phyloP scores from a whole-genome alignment of 2,329 filamentous ascomycete genomes.

The Chrysosphaeria jannelii region DNA sequence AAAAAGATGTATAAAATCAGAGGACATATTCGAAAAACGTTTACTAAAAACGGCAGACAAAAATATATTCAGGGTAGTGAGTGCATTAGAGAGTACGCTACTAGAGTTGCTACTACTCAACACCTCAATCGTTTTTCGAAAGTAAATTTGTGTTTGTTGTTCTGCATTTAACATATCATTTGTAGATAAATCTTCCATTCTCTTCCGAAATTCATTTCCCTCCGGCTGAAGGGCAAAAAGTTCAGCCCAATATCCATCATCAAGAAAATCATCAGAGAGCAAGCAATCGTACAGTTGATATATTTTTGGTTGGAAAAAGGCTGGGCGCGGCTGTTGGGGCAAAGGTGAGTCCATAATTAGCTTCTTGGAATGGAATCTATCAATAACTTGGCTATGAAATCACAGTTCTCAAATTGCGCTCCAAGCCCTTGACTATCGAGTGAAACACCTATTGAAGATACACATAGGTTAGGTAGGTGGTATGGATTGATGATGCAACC shows the following conservation, averaged over 20 bases:
- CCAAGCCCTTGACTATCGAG: too few species aligned
- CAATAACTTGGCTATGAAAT: too few species aligned
- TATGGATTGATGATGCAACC: too few species aligned
- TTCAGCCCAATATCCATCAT: conserved; percentile 79
- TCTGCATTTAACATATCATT: conserved; percentile 52
- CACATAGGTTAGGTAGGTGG: too few species aligned
- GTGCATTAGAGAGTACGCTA: too few species aligned
- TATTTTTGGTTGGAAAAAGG: conserved; percentile 83
- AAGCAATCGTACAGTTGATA: conserved; percentile 65
- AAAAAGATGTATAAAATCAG: conserved; percentile 72
- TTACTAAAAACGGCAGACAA: conserved; percentile 58
- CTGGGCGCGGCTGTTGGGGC: conserved; percentile 69
- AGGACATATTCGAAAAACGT: conserved; percentile 81
- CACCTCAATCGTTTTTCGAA: too few species aligned
- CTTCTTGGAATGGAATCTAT: too few species aligned
- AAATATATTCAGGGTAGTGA: conserved; percentile 66
- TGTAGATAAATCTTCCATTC: conserved; percentile 39
- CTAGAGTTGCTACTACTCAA: too few species aligned
- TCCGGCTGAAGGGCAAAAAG: conserved; percentile 81
- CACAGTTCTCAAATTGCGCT: too few species aligned
- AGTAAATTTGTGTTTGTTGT: conserved; percentile 12
- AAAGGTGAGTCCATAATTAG: conserved; percentile 39
- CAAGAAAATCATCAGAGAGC: conserved; percentile 24
- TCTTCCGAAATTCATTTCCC: conserved; percentile 29
- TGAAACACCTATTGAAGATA: too few species aligned